Conservation (phyloP, 352 stramenopile genomes). For the Thraustochytrium striatum region DNA sequence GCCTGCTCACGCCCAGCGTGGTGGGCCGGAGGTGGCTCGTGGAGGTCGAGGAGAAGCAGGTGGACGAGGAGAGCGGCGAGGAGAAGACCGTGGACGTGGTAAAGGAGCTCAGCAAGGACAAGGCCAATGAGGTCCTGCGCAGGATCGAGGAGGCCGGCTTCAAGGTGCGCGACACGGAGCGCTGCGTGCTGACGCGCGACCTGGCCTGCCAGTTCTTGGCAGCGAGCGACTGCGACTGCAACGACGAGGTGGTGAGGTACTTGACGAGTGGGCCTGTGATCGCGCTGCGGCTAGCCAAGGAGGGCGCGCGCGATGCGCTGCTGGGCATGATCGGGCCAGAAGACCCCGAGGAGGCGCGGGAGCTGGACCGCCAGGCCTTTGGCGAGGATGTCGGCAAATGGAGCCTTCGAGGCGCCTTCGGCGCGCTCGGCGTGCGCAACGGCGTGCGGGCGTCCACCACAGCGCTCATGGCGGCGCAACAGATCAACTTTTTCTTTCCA, state of each 20-base stretch:
- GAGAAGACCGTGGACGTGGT: neutral
- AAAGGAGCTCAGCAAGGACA: slow-evolving; percentile 12
- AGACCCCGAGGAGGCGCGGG: slow-evolving; percentile 61
- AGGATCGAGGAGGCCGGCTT: slow-evolving; percentile 64
- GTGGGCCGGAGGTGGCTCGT: slow-evolving; percentile 35
- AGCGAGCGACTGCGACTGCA: slow-evolving; percentile 57
- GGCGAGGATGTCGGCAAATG: slow-evolving; percentile 11
- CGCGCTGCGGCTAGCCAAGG: slow-evolving; percentile 57
- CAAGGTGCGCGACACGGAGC: slow-evolving; percentile 52
- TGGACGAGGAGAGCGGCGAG: slow-evolving; percentile 39
- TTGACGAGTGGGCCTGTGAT: slow-evolving; percentile 66
- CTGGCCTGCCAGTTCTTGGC: slow-evolving; percentile 56
- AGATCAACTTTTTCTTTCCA: slow-evolving; percentile 68
- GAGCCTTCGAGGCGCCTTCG: slow-evolving; percentile 67
- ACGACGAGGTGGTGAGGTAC: slow-evolving; percentile 59
- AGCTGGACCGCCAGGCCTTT: slow-evolving; percentile 53
- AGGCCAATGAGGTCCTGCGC: slow-evolving; percentile 29
- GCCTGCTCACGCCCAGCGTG: slow-evolving; percentile 26
- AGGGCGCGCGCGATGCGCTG: slow-evolving; percentile 63
- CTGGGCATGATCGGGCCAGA: slow-evolving; percentile 70
- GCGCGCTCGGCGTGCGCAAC: slow-evolving; percentile 61
- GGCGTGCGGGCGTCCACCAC: slow-evolving; percentile 66
- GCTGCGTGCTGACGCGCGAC: slow-evolving; percentile 57
- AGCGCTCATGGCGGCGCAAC: slow-evolving; percentile 61
- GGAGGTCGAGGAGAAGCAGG: slow-evolving; percentile 13